Base-by-base conservation (phyloP, 164 flowering plant species). In the Houttuynia cordata region DNA sequence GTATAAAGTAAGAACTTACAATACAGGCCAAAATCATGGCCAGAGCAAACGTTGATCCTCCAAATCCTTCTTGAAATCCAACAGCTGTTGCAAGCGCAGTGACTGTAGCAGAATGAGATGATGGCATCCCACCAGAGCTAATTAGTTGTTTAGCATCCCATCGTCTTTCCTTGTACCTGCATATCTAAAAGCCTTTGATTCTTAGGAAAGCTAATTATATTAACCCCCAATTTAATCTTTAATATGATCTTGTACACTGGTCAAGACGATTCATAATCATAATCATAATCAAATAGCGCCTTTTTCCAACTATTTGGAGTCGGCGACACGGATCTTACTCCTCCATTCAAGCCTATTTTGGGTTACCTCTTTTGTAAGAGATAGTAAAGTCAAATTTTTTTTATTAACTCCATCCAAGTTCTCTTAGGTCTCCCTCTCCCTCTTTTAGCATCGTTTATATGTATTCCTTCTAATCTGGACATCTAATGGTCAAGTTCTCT, bases 101-200 rank as follows among this genome's bases (percentile, higher is more conserved):
- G 37, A 90, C 98, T 17, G 94, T 87, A 19, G 98, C 81, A 64
- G 97, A 86, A 80, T 93, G 98, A 18, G 98, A 86, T 4, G 98
- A 93, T 20, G 98, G 98, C 98, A 93, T 93, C 58, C 98, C 98
- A 60, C 98, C 98, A 20, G 98, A 87, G 49, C 82, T 86, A 65
- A 84, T 52, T 41, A 93, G 81, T 68, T 73, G 80, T 74, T 80
- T 86, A 47, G 74, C 62, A 80, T 90, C 97, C 93, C 91, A 87
- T 24, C 82, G 74, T 51, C 75, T 85, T 68, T 90, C 98, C 64
- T 75, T 86, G 49, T 80, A 93, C 98, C 98, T 93, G 85, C 67
- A 80, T 62, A 78, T 76, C 78, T 73, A 75, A 67, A 66, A 67
- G 70, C n/a, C 61, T 63, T 75, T 75, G 65, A 68, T 64, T 70